A percentile compares a stretch with the other conserved stretches of the same genome.
Conservation (phyloP, 495 filamentous ascomycete species). For the Recurvomyces mirabilis region DNA sequence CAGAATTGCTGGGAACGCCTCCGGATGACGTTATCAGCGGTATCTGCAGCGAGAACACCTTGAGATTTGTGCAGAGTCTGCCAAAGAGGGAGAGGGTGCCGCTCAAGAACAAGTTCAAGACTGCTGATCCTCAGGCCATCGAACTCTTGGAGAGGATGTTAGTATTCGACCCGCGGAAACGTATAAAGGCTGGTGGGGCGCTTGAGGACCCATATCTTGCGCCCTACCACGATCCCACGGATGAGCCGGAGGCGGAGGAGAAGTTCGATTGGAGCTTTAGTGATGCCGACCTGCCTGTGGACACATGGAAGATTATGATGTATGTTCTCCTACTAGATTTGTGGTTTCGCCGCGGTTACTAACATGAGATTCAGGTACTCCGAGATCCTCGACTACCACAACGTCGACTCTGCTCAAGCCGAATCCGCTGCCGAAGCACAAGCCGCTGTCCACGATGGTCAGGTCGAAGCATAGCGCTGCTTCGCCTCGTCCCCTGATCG, state of each 20-base stretch:
- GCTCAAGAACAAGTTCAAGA: constrained; percentile 85
- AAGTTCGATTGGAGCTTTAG: constrained; percentile 99
- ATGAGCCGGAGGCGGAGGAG: constrained; percentile 90
- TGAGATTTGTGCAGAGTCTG: constrained; percentile 93
- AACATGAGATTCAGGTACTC: constrained; percentile 63
- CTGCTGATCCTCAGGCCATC: constrained; percentile 84
- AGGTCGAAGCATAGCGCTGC: constrained; percentile 2
- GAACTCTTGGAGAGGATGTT: constrained; percentile 94
- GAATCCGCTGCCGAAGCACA: constrained; percentile 9
- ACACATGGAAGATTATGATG: constrained; percentile 99
- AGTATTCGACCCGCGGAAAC: constrained; percentile 89
- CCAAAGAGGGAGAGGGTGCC: constrained; percentile 92
- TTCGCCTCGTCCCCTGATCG: no score
- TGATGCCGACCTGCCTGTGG: constrained; percentile 91
- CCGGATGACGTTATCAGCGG: constrained; percentile 97
- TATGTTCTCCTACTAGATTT: constrained; percentile 37
- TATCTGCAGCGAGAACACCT: constrained; percentile 95
- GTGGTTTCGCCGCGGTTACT: not conserved
- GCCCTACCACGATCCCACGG: constrained; percentile 92
- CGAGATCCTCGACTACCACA: constrained; percentile 98
- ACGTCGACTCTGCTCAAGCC: constrained; percentile 50
- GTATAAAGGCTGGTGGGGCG: constrained; percentile 72
- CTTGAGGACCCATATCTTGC: constrained; percentile 87
- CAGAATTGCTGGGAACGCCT: constrained; percentile 92
- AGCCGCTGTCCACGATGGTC: constrained; percentile 4